Conservation (phyloP, 371 early-diverging fungal genomes). For the Pancytospora epiphaga region DNA sequence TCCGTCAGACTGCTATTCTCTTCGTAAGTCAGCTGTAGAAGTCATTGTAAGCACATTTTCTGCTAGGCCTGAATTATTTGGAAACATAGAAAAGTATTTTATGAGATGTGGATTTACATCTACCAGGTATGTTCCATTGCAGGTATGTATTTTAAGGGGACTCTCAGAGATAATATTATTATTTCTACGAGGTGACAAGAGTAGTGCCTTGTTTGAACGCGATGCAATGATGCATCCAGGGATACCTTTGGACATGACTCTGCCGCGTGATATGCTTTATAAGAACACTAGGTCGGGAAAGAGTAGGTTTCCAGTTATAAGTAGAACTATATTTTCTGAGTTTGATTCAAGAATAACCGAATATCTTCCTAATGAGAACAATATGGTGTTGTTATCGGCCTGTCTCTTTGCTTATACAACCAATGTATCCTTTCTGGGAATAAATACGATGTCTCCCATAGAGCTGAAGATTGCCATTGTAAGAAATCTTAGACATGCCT, state of each 20-base stretch:
- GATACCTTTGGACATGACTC: neutral
- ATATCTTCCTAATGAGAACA: neutral
- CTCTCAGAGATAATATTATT: neutral
- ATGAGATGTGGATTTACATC: neutral
- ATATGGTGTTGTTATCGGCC: neutral
- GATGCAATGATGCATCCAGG: neutral
- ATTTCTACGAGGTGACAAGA: neutral
- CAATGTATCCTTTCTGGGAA: neutral
- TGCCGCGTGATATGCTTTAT: neutral
- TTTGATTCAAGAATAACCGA: neutral
- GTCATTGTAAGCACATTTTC: neutral
- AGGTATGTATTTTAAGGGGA: neutral
- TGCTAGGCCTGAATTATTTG: neutral
- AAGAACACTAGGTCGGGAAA: too few relatives aligned
- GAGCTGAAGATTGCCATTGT: neutral
- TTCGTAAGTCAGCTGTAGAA: neutral
- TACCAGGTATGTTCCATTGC: constrained; percentile 1
- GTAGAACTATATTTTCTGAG: too few relatives aligned
- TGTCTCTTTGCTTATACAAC: neutral
- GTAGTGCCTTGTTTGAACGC: neutral
- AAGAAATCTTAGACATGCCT: neutral
- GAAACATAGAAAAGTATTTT: neutral
- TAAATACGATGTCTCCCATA: neutral
- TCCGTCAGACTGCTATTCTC: constrained; percentile 9
- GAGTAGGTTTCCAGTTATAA: too few relatives aligned